Conservation (phyloP, 371 early-diverging fungal species). For the Enterocytospora artemiae region DNA sequence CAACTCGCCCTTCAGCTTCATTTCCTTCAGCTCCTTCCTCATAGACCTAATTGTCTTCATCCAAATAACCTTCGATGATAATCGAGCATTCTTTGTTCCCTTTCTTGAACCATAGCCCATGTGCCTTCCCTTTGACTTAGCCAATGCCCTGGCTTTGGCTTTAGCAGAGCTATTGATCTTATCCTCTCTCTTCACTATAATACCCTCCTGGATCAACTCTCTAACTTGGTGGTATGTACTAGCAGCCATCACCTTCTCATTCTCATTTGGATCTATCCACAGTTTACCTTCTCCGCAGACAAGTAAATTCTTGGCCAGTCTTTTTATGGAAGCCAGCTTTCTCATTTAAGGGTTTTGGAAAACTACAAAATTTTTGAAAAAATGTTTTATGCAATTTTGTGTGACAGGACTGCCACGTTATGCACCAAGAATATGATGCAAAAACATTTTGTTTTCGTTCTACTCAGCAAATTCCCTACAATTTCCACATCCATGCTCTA, state of each 20-base stretch:
- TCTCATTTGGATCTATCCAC: slow-evolving; percentile 97
- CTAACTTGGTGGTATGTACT: slow-evolving; percentile 81
- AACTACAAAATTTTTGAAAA: slow-evolving; percentile 21
- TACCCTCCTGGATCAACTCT: slow-evolving; percentile 86
- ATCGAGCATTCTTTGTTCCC: slow-evolving; percentile 96
- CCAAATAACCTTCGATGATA: slow-evolving; percentile 88
- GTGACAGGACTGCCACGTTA: no score
- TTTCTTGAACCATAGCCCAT: slow-evolving; percentile 90
- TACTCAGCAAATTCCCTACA: background rate
- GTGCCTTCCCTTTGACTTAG: slow-evolving; percentile 96
- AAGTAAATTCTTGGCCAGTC: slow-evolving; percentile 89
- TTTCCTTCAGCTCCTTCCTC: slow-evolving; percentile 86
- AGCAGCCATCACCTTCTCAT: slow-evolving; percentile 80
- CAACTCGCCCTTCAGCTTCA: slow-evolving; percentile 89
- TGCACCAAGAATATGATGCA: no score
- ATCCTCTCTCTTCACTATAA: slow-evolving; percentile 87
- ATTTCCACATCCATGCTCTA: background rate
- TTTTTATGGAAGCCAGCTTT: slow-evolving; percentile 50
- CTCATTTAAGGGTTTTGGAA: slow-evolving; percentile 42
- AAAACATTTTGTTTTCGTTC: background rate
- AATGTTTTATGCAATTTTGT: slow-evolving; percentile 3
- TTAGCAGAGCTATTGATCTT: slow-evolving; percentile 83
- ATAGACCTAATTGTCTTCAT: slow-evolving; percentile 96
- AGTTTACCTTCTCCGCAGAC: slow-evolving; percentile 95
- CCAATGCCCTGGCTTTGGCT: slow-evolving; percentile 75